Conservation (phyloP, 108 stramenopile genomes). For the Skeletonema menzelii region DNA sequence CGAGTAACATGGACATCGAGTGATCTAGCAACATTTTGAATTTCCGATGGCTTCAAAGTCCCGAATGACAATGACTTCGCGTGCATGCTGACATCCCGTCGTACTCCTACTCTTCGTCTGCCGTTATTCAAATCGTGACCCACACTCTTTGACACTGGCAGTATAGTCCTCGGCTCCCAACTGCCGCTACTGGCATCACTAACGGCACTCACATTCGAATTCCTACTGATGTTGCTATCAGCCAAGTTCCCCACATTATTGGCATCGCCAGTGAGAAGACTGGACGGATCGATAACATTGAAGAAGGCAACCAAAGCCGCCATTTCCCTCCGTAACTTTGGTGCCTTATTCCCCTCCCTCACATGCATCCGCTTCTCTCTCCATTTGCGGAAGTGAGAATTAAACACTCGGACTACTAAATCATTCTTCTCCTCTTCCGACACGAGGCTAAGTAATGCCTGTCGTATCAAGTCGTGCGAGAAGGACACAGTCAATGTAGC, state of each 20-base stretch:
- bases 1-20: neutral
- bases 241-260: neutral
- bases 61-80: neutral
- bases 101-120: neutral
- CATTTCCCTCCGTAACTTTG: neutral
- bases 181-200: neutral
- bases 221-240: neutral
- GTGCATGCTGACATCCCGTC: neutral
- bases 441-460: neutral
- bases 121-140: neutral
- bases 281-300: neutral
- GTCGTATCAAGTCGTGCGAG: neutral
- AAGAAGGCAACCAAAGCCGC: neutral
- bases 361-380: slow-evolving; percentile 2
- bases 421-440: neutral
- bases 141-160: neutral
- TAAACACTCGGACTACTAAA: neutral
- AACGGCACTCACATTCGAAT: neutral
- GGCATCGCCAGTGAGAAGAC: neutral
- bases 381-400: slow-evolving; percentile 2
- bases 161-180: neutral
- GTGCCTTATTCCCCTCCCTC: neutral
- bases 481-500: neutral
- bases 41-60: neutral
- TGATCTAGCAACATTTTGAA: neutral